These are phyloP conservation scores for Vaccinium vitisidaea DNA, from an alignment of 148 eudicot genomes.

Conservation along the genomic window DNA sequence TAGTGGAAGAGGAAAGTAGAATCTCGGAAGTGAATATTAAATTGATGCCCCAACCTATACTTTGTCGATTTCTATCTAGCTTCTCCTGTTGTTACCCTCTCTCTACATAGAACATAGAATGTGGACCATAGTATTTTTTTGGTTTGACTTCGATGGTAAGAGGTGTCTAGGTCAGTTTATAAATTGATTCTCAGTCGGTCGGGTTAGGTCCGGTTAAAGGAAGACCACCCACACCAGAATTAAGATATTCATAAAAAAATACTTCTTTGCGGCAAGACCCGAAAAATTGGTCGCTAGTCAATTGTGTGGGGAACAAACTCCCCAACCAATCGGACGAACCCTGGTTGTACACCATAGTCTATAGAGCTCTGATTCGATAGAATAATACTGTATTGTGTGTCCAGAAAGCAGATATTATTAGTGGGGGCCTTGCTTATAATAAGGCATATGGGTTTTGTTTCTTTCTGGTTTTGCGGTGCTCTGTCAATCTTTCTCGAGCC, in stretches of 20 bases:
- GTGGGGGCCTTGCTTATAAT: background rate
- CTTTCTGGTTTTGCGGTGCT: slow-evolving; percentile 11
- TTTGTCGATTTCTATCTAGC: background rate
- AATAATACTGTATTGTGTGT: background rate
- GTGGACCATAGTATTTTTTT: background rate
- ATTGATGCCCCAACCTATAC: background rate
- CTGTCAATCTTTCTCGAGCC: slow-evolving; percentile 36
- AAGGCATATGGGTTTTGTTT: background rate
- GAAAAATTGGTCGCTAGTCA: too few relatives aligned
- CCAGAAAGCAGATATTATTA: background rate
- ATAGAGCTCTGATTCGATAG: too few relatives aligned
- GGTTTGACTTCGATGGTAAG: too few relatives aligned
- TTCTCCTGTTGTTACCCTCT: background rate
- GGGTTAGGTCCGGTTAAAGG: too few relatives aligned
- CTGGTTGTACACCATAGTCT: too few relatives aligned
- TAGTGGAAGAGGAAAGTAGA: background rate
- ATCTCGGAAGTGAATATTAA: background rate
- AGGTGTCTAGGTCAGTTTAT: too few relatives aligned
- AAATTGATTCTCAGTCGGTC: too few relatives aligned
- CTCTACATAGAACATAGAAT: background rate
- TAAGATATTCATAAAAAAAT: too few relatives aligned
- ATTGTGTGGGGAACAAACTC: too few relatives aligned
- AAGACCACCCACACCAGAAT: too few relatives aligned
- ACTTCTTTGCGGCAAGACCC: too few relatives aligned
- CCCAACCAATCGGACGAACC: too few relatives aligned